Base-by-base conservation (phyloP, 352 stramenopile genomes). In the Thraustochytrium striatum region DNA sequence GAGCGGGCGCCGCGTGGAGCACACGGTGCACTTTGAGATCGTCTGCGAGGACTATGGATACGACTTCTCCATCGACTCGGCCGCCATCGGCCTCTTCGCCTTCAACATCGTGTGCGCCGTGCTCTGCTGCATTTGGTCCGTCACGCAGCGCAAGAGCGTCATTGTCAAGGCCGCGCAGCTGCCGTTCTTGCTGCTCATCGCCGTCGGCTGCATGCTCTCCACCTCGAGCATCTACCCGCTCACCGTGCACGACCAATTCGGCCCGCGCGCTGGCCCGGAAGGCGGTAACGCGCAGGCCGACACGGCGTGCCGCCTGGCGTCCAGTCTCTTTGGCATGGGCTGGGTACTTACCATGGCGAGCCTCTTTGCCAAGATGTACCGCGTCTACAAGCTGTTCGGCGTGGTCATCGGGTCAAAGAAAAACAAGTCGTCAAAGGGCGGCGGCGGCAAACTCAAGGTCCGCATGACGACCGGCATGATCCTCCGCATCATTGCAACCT, bases 151-250 rank as follows among this genome's bases (percentile, higher is more conserved):
- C 21, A 69, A 21, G 5, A 7, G 58, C 59, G 5, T 55, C 25
- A 70, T 70, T n/a, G 59, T 70, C 33, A 43, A 70, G 38, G 59
- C 38, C 8, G 58, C 59, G 38, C 59, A 70, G 59, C 7, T 69
- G 5, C 59, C 59, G 5, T 57, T 70, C 13, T 25, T 70, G 8
- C 7, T 70, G 33, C 33, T 55, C 21, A 19, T 5, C 38, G 16
- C 5, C 33, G 33, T 70, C 21, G 59, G 59, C 32, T 28, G 8
- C 33, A 41, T 70, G 5, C 8, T 1, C 5, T 57, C 33, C 7
- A 53, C 33, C 38, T 57, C 38, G 5, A 28, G 8, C 33, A 70
- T 70, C 25, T 55, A 59, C 25, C 33, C 58, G 7, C 21, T 70
- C n/a, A 55, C 38, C 7, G 5, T n/a, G n/a, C n/a, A n/a, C n/a